phyloP scores from a whole-genome alignment of 129 eudicot genomes.

The Deinandra increscens region DNA sequence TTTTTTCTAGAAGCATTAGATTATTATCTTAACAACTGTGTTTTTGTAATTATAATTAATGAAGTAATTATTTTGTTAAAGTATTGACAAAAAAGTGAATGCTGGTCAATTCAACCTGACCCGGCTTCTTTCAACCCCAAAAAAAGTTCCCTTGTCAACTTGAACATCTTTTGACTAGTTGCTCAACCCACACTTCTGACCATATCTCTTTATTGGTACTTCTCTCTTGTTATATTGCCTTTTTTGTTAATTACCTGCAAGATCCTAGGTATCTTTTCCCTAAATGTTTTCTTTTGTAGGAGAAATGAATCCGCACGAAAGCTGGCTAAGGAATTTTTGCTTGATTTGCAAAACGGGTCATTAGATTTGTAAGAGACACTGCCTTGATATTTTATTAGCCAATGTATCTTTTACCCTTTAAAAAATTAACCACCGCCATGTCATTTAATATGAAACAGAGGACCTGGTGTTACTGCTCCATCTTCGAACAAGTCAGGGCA shows the following conservation, averaged over 20 bases:
- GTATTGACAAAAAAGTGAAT: not conserved
- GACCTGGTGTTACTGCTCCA: constrained; percentile 65
- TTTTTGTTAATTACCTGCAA: not conserved
- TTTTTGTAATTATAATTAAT: too few species aligned
- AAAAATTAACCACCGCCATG: constrained; percentile 3
- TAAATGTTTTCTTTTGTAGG: constrained; percentile 37
- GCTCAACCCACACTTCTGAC: not conserved
- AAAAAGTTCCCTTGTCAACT: not conserved
- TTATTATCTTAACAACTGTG: not conserved
- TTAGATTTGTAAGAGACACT: constrained; percentile 65
- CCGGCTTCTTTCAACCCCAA: not conserved
- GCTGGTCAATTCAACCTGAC: not conserved
- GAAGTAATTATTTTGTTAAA: not conserved
- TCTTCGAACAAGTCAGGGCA: constrained; percentile 63
- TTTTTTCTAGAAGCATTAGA: not conserved
- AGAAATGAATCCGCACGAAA: constrained; percentile 81
- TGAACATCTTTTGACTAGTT: not conserved
- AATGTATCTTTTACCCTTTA: not conserved
- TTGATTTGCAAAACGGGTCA: constrained; percentile 77
- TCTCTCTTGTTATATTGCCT: not conserved
- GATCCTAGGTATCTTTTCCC: not conserved
- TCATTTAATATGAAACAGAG: constrained; percentile 52
- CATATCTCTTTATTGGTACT: not conserved
- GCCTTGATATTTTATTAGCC: constrained; percentile 9
- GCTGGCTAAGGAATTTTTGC: constrained; percentile 82